Evolutionary conservation across 2,329 filamentous ascomycete genomes (phyloP).

Genomic region (Lecanicillium sp.): DNA sequence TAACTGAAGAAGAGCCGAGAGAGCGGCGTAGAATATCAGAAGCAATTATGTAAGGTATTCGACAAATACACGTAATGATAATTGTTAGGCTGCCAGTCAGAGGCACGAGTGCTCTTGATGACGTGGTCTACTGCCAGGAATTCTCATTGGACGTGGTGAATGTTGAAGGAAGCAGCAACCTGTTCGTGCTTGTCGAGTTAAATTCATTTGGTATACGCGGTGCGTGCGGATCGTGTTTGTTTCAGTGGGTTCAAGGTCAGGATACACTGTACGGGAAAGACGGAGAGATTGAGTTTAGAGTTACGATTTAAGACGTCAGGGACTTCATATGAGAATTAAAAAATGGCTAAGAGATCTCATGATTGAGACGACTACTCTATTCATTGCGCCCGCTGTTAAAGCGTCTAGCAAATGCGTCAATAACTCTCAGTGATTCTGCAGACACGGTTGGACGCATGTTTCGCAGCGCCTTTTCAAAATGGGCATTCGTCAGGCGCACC

Average conservation of each 20-base stretch:
- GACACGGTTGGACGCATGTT: constrained; percentile 1
- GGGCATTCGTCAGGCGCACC: neutral
- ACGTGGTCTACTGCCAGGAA: constrained; percentile 30
- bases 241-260: constrained; percentile 37
- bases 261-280: constrained; percentile 26
- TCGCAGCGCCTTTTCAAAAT: neutral
- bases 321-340: no score
- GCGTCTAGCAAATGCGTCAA: neutral
- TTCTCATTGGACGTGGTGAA: constrained; percentile 39
- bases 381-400: no score
- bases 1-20: constrained; percentile 14
- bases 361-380: no score
- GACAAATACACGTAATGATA: constrained; percentile 23
- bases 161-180: constrained; percentile 21
- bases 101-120: constrained; percentile 20
- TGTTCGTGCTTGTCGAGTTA: constrained; percentile 34
- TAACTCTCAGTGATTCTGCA: neutral
- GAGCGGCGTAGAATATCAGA: constrained; percentile 16
- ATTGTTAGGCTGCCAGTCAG: constrained; percentile 19
- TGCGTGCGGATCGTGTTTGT: constrained; percentile 39
- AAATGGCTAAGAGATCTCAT: no score
- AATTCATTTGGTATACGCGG: constrained; percentile 40
- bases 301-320: neutral
- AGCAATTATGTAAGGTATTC: constrained; percentile 18
- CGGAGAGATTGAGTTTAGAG: neutral